These are phyloP conservation scores for Cyberlindnera mississippiensis DNA, from an alignment of 805 yeast genomes.

Conservation along the genomic window DNA sequence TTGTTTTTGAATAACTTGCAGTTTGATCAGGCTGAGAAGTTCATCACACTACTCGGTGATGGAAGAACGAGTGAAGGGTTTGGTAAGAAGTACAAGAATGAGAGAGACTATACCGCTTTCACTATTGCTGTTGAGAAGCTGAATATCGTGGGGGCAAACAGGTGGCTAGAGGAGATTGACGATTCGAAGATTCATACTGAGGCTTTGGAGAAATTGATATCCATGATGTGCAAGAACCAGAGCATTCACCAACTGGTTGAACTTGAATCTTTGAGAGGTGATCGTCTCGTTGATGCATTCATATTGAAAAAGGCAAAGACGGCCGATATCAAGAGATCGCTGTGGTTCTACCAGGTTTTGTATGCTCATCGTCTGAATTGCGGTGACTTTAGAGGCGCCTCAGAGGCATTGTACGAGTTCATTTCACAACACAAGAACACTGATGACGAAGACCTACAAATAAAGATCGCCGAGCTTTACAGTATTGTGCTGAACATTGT, in stretches of 20 bases:
- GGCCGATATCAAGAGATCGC: conserved; percentile 29
- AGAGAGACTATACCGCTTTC: conserved; percentile 23
- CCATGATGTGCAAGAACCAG: conserved; percentile 36
- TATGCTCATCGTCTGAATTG: conserved; percentile 48
- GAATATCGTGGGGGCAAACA: conserved; percentile 32
- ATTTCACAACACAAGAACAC: conserved; percentile 26
- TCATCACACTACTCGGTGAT: conserved; percentile 28
- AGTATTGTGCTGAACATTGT: conserved; percentile 37
- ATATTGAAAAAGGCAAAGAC: conserved; percentile 31
- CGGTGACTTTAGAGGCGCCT: conserved; percentile 48
- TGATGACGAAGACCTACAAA: conserved; percentile 6
- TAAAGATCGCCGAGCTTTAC: conserved; percentile 34
- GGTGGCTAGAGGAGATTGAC: conserved; percentile 29
- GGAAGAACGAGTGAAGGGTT: conserved; percentile 20
- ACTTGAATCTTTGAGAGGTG: conserved; percentile 42
- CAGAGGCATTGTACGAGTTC: conserved; percentile 40
- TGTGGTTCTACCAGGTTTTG: conserved; percentile 46
- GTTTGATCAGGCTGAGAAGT: conserved; percentile 34
- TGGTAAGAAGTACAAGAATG: conserved; percentile 22
- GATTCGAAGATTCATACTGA: conserved; percentile 18
- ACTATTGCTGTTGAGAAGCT: conserved; percentile 29
- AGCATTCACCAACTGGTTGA: conserved; percentile 36
- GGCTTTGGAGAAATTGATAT: conserved; percentile 33
- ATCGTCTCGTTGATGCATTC: conserved; percentile 39
- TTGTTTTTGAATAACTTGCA: conserved; percentile 32